These are phyloP conservation scores for Blastobotrys proliferans DNA, from an alignment of 1,139 yeast species.

Conservation along the genomic window DNA sequence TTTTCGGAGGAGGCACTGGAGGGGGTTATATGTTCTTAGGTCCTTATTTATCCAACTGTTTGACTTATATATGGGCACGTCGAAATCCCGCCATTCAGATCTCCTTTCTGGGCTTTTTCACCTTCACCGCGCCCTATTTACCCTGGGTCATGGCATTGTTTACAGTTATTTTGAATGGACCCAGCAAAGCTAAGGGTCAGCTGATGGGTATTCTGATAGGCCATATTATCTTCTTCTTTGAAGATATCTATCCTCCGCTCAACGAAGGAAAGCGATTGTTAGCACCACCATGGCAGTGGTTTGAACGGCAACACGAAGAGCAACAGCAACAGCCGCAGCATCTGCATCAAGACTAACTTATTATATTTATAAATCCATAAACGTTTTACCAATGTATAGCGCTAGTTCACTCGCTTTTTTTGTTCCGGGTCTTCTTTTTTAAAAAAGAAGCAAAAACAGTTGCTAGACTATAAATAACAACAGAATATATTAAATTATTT, in stretches of 20 bases:
- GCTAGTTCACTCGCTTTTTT: not conserved
- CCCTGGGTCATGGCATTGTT: conserved; percentile 38
- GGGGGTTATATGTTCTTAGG: conserved; percentile 35
- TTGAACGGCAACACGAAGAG: conserved; percentile 13
- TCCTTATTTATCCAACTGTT: conserved; percentile 36
- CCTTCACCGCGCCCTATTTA: conserved; percentile 41
- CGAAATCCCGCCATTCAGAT: conserved; percentile 41
- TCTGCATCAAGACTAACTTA: no score
- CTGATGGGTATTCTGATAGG: conserved; percentile 42
- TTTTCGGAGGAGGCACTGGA: conserved; percentile 24
- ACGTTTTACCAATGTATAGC: not conserved
- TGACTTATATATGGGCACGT: conserved; percentile 46
- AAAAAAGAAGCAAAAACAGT: no score
- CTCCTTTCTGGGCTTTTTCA: conserved; percentile 39
- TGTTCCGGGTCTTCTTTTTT: no score
- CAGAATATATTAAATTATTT: conserved; percentile 1
- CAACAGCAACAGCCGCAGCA: conserved; percentile 10
- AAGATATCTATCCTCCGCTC: conserved; percentile 43
- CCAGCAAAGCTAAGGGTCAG: conserved; percentile 27
- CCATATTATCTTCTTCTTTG: conserved; percentile 41
- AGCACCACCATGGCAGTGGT: conserved; percentile 38
- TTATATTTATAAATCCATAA: no score
- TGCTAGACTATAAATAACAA: no score
- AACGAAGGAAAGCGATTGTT: conserved; percentile 32
- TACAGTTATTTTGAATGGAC: conserved; percentile 24